A percentile compares a stretch with the other conserved stretches of the same genome.
Conservation (phyloP, 805 yeast species). For the Pichia pseudocactophila region DNA sequence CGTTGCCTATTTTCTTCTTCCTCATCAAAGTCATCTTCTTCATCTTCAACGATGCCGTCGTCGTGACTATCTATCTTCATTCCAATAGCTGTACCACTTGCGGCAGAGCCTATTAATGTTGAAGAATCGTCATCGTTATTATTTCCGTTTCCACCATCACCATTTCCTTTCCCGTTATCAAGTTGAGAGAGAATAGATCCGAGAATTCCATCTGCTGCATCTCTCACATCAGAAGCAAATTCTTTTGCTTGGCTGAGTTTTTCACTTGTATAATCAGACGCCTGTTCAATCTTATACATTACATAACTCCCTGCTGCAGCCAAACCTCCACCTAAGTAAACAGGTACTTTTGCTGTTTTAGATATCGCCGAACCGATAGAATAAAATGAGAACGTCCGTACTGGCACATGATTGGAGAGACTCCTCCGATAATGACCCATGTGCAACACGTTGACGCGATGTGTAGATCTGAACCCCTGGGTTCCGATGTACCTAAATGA, state of each 20-base stretch:
- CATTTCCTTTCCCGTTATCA: constrained; percentile 23
- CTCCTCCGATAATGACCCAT: background rate
- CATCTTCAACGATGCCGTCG: constrained; percentile 40
- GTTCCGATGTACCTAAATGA: constrained; percentile 4
- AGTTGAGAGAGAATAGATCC: constrained; percentile 14
- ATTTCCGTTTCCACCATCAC: constrained; percentile 24
- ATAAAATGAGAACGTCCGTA: constrained; percentile 25
- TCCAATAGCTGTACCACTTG: constrained; percentile 45
- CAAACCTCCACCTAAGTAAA: constrained; percentile 78
- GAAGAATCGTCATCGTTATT: constrained; percentile 13
- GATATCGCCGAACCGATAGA: constrained; percentile 46
- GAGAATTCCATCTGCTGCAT: constrained; percentile 32
- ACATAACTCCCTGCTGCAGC: constrained; percentile 95
- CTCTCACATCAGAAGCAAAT: constrained; percentile 43
- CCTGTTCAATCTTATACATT: constrained; percentile 87
- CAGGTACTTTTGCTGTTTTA: constrained; percentile 56
- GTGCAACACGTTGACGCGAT: background rate
- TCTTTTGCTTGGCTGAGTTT: constrained; percentile 56
- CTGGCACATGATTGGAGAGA: constrained; percentile 3
- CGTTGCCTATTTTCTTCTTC: constrained; percentile 37
- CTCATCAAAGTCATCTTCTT: constrained; percentile 33
- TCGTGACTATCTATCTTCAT: constrained; percentile 28
- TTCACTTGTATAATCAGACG: constrained; percentile 61
- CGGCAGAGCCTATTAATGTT: constrained; percentile 43
- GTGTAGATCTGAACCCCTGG: background rate